A percentile compares a stretch with the other conserved stretches of the same genome.
Conservation (phyloP, 768 basidiomycete genomes). For the Hericium erinaceus region DNA sequence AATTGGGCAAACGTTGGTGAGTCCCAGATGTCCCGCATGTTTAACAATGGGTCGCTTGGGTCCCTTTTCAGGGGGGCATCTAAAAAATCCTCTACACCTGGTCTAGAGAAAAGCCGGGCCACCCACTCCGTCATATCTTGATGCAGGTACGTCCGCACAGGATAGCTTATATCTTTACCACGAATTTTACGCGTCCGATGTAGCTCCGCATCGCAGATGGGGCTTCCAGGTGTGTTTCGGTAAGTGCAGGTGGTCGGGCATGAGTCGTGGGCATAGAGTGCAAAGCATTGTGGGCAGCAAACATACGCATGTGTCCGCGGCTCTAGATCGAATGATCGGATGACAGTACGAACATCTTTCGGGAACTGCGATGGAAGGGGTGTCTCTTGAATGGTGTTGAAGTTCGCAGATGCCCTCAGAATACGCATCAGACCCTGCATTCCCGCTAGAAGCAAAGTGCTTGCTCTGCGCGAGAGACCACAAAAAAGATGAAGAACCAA, state of each 20-base stretch:
- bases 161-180: neutral
- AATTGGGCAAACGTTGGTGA: neutral
- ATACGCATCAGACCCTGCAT: neutral
- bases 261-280: neutral
- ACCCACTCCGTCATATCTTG: neutral
- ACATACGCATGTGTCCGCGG: neutral
- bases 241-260: neutral
- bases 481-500: neutral
- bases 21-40: slow-evolving; percentile 1
- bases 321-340: neutral
- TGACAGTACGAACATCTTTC: neutral
- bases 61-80: neutral
- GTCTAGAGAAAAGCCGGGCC: neutral
- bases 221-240: neutral
- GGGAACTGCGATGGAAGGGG: neutral
- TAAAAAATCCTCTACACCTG: neutral
- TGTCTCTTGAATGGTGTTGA: neutral
- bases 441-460: neutral
- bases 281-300: slow-evolving; percentile 1
- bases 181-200: neutral
- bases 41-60: neutral
- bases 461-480: neutral
- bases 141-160: neutral
- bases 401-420: neutral
- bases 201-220: neutral